Conservation (phyloP, 805 yeast species). For the Candida caryicola region DNA sequence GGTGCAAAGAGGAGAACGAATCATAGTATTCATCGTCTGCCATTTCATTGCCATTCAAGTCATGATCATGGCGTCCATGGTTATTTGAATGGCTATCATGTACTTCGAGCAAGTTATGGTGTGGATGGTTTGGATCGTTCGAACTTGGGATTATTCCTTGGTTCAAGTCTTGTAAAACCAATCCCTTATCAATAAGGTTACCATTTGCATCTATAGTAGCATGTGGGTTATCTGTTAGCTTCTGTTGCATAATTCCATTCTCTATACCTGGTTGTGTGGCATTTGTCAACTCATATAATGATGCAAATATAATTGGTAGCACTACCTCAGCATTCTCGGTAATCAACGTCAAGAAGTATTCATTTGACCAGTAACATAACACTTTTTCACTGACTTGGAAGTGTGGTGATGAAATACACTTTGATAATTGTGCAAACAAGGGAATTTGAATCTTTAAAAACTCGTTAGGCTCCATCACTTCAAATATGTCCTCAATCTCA, state of each 20-base stretch:
- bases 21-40: constrained; percentile 46
- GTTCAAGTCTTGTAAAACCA: constrained; percentile 27
- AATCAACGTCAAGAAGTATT: constrained; percentile 83
- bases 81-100: constrained; percentile 16
- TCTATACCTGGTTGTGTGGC: constrained; percentile 44
- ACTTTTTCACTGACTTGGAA: constrained; percentile 97
- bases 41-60: constrained; percentile 30
- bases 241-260: constrained; percentile 40
- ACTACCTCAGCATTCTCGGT: constrained; percentile 92
- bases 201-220: constrained; percentile 43
- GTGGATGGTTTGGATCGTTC: constrained; percentile 24
- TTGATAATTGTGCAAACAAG: constrained; percentile 86
- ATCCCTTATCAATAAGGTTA: constrained; percentile 37
- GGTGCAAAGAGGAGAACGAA: constrained; percentile 35
- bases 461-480: constrained; percentile 91
- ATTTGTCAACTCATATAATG: constrained; percentile 79
- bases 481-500: constrained; percentile 95
- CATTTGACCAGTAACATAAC: constrained; percentile 90
- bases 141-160: constrained; percentile 22
- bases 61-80: constrained; percentile 11
- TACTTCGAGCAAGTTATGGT: constrained; percentile 20
- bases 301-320: constrained; percentile 85
- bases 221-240: constrained; percentile 35
- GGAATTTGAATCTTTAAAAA: constrained; percentile 91
- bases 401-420: constrained; percentile 91